Evolutionary conservation across 768 basidiomycete species (phyloP), one percentile per base, ranked within the genome.

Genomic region (Xerocomus potaroensis): DNA sequence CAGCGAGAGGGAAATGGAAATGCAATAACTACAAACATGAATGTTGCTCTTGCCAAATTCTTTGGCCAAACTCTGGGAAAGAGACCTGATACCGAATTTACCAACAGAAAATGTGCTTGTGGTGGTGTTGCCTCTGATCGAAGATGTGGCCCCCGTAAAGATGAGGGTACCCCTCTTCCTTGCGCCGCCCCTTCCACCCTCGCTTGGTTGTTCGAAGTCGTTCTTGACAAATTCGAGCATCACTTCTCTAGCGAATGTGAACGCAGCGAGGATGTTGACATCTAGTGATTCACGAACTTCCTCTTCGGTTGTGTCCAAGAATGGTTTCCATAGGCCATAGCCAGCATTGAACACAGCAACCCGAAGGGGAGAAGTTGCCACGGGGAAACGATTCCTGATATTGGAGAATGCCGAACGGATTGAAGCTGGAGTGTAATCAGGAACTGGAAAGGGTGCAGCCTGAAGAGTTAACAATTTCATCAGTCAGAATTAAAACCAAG

Each of bases 11-110:
- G 21, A 5, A 29, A 23, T 11, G 3, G 12, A 34, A 30, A 23
- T 8, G 15, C 16, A 32, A 5, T 12, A 2, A 19, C 36, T 4
- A 52, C 72, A 41, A 16, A 82, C 86, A 63, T 88, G 85, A 41
- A 88, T 87, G 55, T 86, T 81, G 33, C 86, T 68, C 62, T 80
- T 80, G 21, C 80, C 79, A 57, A 86, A 87, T 57, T 88, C 85
- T 63, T 87, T 87, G 8, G 79, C 77, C 57, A 87, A 63, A 53
- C 84, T 84, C 66, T 88, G 86, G 0, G 78, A 76, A 37, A 88
- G 67, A 0, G 80, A 81, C 34, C 86, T 69, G 29, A 79, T 27
- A 4, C 77, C 85, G 42, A 76, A 78, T 59, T 87, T 87, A 0
- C 77, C 77, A 3, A 83, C 78, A 4, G 85, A 71, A 55, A 87